A percentile compares a stretch with the other conserved stretches of the same genome.
Conservation (phyloP, 78 protist species). For the Emiliania huxleyi region DNA sequence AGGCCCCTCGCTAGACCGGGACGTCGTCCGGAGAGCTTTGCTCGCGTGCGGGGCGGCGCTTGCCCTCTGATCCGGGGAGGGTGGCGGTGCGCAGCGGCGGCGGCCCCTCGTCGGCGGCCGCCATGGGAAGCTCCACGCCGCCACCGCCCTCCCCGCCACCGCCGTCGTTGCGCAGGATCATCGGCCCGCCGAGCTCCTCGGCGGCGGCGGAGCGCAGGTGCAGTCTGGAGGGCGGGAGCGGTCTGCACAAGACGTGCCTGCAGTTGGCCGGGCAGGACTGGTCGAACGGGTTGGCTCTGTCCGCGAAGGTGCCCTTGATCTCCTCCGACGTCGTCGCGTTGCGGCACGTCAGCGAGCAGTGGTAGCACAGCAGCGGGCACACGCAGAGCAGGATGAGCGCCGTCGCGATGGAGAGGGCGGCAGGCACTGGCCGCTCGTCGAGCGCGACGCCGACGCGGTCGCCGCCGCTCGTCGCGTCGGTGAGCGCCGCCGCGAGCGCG, state of each 20-base stretch:
- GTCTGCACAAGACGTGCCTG: not conserved
- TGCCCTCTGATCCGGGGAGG: too few species aligned
- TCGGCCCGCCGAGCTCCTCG: not conserved
- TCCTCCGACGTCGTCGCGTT: not conserved
- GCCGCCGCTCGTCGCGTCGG: not conserved
- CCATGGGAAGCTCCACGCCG: too few species aligned
- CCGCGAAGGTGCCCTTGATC: not conserved
- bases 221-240: not conserved
- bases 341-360: not conserved
- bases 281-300: not conserved
- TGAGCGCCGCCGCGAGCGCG: not conserved
- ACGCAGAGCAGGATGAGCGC: not conserved
- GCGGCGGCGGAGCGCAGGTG: not conserved
- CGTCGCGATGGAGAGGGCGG: too few species aligned
- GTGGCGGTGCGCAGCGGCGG: not conserved
- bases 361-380: not conserved
- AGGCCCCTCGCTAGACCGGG: too few species aligned
- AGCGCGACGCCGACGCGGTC: not conserved
- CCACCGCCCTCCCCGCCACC: not conserved
- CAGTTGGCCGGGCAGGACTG: not conserved
- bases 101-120: not conserved
- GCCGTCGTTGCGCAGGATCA: not conserved
- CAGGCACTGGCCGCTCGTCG: not conserved
- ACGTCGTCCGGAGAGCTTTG: too few species aligned
- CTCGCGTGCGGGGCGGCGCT: too few species aligned